phyloP scores from a whole-genome alignment of 2,329 filamentous ascomycete species.

The Diaporthe sp. region DNA sequence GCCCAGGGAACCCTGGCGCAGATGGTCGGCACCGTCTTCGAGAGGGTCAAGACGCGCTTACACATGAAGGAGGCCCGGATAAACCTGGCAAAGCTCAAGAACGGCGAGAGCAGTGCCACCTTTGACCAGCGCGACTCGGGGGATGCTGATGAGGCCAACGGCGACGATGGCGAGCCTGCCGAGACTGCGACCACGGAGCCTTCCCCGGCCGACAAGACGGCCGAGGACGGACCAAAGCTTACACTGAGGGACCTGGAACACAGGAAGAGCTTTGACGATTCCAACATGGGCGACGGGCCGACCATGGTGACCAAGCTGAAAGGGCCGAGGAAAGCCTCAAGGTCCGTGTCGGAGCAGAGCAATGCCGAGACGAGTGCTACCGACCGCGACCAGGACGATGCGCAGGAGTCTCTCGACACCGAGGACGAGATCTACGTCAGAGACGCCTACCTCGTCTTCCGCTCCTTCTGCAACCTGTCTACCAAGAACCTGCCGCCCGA shows the following conservation, averaged over 20 bases:
- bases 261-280: slow-evolving; percentile 78
- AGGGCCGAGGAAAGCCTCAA: slow-evolving; percentile 52
- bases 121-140: slow-evolving; percentile 61
- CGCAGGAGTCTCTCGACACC: slow-evolving; percentile 71
- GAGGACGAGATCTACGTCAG: slow-evolving; percentile 98
- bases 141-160: slow-evolving; percentile 51
- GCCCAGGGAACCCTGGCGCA: slow-evolving; percentile 97
- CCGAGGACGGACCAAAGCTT: slow-evolving; percentile 64
- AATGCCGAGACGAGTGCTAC: slow-evolving; percentile 49
- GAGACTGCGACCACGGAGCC: slow-evolving; percentile 47
- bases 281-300: slow-evolving; percentile 74
- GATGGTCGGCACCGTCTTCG: slow-evolving; percentile 99
- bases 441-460: slow-evolving; percentile 96
- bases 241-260: slow-evolving; percentile 76
- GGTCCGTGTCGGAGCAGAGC: slow-evolving; percentile 66
- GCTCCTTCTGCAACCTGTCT: slow-evolving; percentile 96
- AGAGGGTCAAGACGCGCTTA: slow-evolving; percentile 88
- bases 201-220: slow-evolving; percentile 44
- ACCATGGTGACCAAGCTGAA: slow-evolving; percentile 76
- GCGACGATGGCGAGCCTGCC: slow-evolving; percentile 55
- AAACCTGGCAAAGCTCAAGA: slow-evolving; percentile 65
- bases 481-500: slow-evolving; percentile 92
- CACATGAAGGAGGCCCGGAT: slow-evolving; percentile 87
- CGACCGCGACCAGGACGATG: slow-evolving; percentile 68
- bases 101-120: slow-evolving; percentile 64